Evolutionary conservation across 345 rosid species (phyloP).

Genomic region (Dipteronia dyeriana): DNA sequence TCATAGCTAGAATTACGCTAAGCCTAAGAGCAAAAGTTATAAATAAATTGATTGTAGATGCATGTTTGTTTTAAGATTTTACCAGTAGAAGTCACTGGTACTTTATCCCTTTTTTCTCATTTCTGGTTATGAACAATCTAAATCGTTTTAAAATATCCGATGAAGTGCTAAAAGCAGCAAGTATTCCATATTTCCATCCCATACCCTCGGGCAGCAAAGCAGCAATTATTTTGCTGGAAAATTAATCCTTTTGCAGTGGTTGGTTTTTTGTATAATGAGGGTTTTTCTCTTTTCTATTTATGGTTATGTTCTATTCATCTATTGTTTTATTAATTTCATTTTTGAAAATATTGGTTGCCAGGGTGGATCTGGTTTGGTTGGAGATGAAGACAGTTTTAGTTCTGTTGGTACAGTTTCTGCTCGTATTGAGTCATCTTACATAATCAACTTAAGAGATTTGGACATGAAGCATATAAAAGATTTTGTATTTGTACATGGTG

Average conservation of each 20-base stretch:
- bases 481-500: constrained; percentile 91
- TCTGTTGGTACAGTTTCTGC: constrained; percentile 71
- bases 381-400: constrained; percentile 77
- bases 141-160: no score
- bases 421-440: constrained; percentile 78
- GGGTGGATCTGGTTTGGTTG: constrained; percentile 86
- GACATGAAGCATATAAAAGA: constrained; percentile 92
- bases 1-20: neutral
- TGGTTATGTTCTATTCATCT: neutral
- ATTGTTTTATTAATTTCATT: neutral
- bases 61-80: constrained; percentile 5
- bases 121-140: no score
- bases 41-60: constrained; percentile 9
- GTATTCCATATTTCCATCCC: neutral
- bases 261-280: neutral
- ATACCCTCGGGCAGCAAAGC: neutral
- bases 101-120: no score
- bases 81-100: neutral
- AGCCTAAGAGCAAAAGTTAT: neutral
- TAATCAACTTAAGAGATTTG: constrained; percentile 82
- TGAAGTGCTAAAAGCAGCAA: neutral
- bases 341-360: constrained; percentile 27
- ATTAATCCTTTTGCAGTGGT: no score
- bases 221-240: no score
- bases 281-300: neutral